Evolutionary conservation across 2,329 filamentous ascomycete species (phyloP), one percentile per base, ranked within the genome.

Genomic region (Arthroderma uncinatum): DNA sequence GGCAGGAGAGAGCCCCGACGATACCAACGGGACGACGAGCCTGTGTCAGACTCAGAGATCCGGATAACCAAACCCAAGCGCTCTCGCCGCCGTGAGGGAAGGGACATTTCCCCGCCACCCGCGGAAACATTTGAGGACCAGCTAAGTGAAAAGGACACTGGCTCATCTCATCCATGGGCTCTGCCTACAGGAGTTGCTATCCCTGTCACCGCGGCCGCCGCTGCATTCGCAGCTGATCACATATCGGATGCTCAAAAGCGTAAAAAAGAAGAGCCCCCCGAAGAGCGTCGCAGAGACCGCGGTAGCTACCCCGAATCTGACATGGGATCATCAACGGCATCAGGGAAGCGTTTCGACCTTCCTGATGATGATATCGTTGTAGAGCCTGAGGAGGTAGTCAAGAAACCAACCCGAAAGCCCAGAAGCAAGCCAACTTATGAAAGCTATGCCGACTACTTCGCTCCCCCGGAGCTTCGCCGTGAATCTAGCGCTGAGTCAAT

Each of bases 131-230:
- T 52, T 12, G 44, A 53, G 4, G 55, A 55, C 12, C 30, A 28
- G n/a, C n/a, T 33, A n/a, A 16, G 9, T 33, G 47, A 33, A n/a
- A 50, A 33, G n/a, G 25, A 30, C 12, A 19, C 54, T 12, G n/a
- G 28, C 4, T 58, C 58, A 9, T 28, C 25, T 53, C 16, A 39
- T 23, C 40, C 36, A 33, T 54, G 56, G 56, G 16, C 42, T 19
- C 14, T 28, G 9, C 47, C 77, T 8, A 69, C 78, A 19, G 4
- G 40, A 23, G 78, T 78, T 12, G 78, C 76, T 40, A 72, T 72
- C 23, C 70, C 76, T 57, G 67, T 72, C 39, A 75, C 73, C 47
- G 14, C 28, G n/a, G 23, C 19, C 9, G 71, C 76, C 53, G 71
- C 74, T 14, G 70, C 75, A 28, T 19, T 48, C 8, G 44, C 47